Conservation (phyloP, 352 stramenopile species). For the Phytophthora cajani region DNA sequence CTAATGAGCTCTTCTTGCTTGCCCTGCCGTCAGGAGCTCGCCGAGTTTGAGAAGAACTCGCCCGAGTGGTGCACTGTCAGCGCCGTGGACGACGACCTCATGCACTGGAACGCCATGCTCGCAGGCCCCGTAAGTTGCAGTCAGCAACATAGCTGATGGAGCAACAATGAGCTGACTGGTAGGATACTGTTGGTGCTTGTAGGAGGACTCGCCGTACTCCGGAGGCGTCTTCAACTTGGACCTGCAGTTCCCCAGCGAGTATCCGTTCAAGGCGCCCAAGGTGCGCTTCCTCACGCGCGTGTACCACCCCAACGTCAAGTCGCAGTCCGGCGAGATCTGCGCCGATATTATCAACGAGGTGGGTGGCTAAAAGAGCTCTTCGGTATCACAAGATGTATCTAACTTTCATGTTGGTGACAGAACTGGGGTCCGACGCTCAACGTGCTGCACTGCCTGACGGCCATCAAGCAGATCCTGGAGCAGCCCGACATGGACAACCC, state of each 20-base stretch:
- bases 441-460: constrained; percentile 89
- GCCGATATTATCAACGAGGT: constrained; percentile 94
- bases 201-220: constrained; percentile 89
- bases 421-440: constrained; percentile 97
- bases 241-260: constrained; percentile 96
- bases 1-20: background rate
- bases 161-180: constrained; percentile 4
- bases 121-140: constrained; percentile 76
- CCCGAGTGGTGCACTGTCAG: constrained; percentile 90
- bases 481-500: constrained; percentile 96
- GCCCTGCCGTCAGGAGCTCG: constrained; percentile 66
- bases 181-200: constrained; percentile 9
- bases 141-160: background rate
- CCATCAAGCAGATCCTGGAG: constrained; percentile 95
- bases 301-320: constrained; percentile 98
- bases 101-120: constrained; percentile 93
- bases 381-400: too few species aligned
- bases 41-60: constrained; percentile 90
- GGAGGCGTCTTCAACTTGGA: constrained; percentile 95
- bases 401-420: constrained; percentile 32
- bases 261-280: constrained; percentile 95
- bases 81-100: constrained; percentile 87
- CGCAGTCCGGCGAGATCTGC: constrained; percentile 96
- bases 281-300: constrained; percentile 95
- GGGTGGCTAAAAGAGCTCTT: background rate